Evolutionary conservation across 2,329 filamentous ascomycete species (phyloP).

Genomic region (Kalmusia sp.): DNA sequence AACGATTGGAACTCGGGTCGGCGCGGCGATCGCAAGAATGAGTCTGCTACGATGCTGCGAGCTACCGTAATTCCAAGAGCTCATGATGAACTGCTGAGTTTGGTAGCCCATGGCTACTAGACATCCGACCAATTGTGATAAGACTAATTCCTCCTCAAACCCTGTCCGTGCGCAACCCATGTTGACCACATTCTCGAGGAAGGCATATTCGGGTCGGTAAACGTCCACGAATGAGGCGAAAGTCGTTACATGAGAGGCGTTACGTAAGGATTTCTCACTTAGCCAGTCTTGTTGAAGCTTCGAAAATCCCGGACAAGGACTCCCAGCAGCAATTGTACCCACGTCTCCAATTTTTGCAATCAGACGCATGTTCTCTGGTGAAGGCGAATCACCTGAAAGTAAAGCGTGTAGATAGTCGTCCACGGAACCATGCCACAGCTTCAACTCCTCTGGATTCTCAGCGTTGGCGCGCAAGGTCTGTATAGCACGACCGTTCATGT

Average conservation of each 20-base stretch:
- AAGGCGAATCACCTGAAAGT: slow-evolving; percentile 54
- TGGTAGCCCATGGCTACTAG: slow-evolving; percentile 82
- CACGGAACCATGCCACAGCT: slow-evolving; percentile 74
- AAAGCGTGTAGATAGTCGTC: slow-evolving; percentile 69
- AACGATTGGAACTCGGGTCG: slow-evolving; percentile 64
- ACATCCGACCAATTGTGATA: slow-evolving; percentile 75
- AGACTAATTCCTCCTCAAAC: slow-evolving; percentile 66
- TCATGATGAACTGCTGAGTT: slow-evolving; percentile 69
- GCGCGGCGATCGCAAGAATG: slow-evolving; percentile 75
- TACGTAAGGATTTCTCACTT: slow-evolving; percentile 65
- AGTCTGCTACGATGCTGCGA: slow-evolving; percentile 71
- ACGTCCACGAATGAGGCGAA: slow-evolving; percentile 78
- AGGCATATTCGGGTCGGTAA: slow-evolving; percentile 75
- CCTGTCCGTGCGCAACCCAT: slow-evolving; percentile 63
- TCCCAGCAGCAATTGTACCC: slow-evolving; percentile 74
- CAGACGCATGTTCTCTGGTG: slow-evolving; percentile 31
- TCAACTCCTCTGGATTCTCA: slow-evolving; percentile 47
- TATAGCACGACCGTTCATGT: slow-evolving; percentile 68
- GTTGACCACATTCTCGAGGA: slow-evolving; percentile 77
- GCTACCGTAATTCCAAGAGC: slow-evolving; percentile 73
- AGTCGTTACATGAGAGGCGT: slow-evolving; percentile 79
- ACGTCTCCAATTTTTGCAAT: slow-evolving; percentile 69
- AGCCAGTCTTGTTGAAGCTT: slow-evolving; percentile 64
- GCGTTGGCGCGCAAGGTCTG: slow-evolving; percentile 78
- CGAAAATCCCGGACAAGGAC: slow-evolving; percentile 81